These are phyloP conservation scores for Trichophyton schoenleinii DNA, from an alignment of 2,329 filamentous ascomycete genomes.

Conservation along the genomic window DNA sequence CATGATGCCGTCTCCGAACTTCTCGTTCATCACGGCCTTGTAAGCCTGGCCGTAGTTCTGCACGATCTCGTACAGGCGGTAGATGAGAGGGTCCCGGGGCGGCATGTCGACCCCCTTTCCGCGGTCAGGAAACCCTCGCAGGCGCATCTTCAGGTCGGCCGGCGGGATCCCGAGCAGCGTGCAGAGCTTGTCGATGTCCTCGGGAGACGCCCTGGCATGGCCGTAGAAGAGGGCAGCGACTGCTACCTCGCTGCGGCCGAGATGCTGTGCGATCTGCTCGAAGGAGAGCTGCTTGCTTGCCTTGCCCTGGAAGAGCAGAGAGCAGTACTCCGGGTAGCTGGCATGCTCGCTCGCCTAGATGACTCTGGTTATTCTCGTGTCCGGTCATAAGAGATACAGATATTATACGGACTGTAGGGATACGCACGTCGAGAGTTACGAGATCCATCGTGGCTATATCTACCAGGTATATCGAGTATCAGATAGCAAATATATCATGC, in stretches of 20 bases:
- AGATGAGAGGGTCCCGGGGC: constrained; percentile 73
- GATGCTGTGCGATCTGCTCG: constrained; percentile 58
- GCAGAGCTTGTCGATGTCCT: constrained; percentile 57
- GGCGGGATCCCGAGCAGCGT: constrained; percentile 50
- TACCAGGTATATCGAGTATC: neutral
- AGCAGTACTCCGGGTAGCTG: constrained; percentile 57
- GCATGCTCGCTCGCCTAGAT: constrained; percentile 51
- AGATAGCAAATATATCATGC: neutral
- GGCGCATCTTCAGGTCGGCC: constrained; percentile 45
- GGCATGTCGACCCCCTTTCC: constrained; percentile 72
- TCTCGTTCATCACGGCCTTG: constrained; percentile 91
- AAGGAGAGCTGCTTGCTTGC: constrained; percentile 63
- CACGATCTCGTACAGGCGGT: constrained; percentile 83
- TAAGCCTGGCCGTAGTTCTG: constrained; percentile 96
- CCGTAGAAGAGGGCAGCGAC: constrained; percentile 86
- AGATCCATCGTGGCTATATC: neutral
- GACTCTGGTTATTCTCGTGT: neutral
- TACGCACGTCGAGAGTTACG: neutral
- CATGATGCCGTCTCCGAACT: constrained; percentile 92
- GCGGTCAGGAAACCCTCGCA: constrained; percentile 66
- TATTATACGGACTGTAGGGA: neutral
- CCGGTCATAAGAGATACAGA: neutral
- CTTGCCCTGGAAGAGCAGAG: constrained; percentile 70
- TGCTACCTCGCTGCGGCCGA: constrained; percentile 71
- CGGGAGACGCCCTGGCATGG: constrained; percentile 58